Conservation (phyloP, 495 filamentous ascomycete species). For the Letharia columbiana region DNA sequence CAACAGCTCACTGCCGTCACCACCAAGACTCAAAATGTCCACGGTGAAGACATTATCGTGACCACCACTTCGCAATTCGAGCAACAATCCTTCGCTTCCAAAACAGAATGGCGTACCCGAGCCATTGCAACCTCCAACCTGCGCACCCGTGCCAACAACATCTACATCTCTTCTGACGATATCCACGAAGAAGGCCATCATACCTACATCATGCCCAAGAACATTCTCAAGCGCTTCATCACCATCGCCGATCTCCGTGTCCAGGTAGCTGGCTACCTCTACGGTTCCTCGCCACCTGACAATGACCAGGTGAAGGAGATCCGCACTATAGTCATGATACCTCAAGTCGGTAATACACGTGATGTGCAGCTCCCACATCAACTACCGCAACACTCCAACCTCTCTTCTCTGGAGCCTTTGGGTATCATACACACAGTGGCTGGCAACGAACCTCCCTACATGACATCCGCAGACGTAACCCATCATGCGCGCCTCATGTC, state of each 20-base stretch:
- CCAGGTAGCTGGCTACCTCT: conserved; percentile 92
- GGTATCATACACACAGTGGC: conserved; percentile 94
- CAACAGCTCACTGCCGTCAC: conserved; percentile 95
- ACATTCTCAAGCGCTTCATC: conserved; percentile 97
- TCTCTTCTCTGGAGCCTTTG: conserved; percentile 79
- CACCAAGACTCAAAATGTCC: conserved; percentile 96
- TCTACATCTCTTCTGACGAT: conserved; percentile 94
- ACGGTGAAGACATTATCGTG: conserved; percentile 96
- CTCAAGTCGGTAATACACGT: conserved; percentile 88
- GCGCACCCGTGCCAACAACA: conserved; percentile 91
- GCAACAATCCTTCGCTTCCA: conserved; percentile 93
- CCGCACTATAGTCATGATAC: conserved; percentile 91
- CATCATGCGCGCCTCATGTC: conserved; percentile 85
- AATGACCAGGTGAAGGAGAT: conserved; percentile 97
- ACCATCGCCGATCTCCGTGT: conserved; percentile 94
- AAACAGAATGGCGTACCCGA: conserved; percentile 96
- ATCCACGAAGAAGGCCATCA: conserved; percentile 68
- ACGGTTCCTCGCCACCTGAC: conserved; percentile 85
- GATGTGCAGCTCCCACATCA: conserved; percentile 89
- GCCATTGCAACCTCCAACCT: conserved; percentile 96
- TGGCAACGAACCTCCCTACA: conserved; percentile 90
- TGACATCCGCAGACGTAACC: conserved; percentile 90
- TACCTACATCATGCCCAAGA: conserved; percentile 95
- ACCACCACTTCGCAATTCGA: conserved; percentile 96
- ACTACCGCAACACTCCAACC: conserved; percentile 85